Conservation (phyloP, 176 grass and related monocot species). For the Hyparrhenia diplandra region DNA sequence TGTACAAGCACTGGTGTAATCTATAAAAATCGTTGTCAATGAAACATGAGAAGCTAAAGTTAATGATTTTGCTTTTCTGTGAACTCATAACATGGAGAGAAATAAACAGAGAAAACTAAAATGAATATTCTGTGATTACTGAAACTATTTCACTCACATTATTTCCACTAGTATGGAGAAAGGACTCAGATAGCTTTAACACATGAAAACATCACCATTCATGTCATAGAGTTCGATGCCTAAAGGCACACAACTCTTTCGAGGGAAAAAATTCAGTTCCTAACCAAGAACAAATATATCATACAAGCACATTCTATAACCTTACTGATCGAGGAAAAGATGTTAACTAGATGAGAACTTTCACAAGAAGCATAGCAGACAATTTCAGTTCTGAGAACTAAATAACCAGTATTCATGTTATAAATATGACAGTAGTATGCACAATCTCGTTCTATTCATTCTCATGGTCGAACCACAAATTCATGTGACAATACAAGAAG, state of each 20-base stretch:
- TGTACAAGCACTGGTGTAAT: background rate
- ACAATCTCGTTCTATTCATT: too few species aligned
- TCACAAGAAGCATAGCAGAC: background rate
- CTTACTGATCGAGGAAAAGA: slow-evolving; percentile 16
- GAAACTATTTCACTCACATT: background rate
- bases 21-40: background rate
- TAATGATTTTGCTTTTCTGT: background rate
- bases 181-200: background rate
- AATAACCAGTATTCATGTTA: slow-evolving; percentile 14
- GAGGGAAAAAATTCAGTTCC: background rate
- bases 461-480: too few species aligned
- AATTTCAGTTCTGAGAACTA: background rate
- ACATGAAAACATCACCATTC: background rate
- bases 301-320: background rate
- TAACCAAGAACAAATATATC: background rate
- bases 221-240: background rate
- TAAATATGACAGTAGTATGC: too few species aligned
- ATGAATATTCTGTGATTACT: slow-evolving; percentile 11
- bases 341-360: background rate
- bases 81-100: background rate
- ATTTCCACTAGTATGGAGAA: background rate
- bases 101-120: background rate
- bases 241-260: background rate
- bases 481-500: too few species aligned
- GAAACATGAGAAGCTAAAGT: too few species aligned